Percentiles rank a stretch among this genome's conserved stretches.
phyloP scores from a whole-genome alignment of 257 asterid species.

The Schizonepeta tenuifolia region DNA sequence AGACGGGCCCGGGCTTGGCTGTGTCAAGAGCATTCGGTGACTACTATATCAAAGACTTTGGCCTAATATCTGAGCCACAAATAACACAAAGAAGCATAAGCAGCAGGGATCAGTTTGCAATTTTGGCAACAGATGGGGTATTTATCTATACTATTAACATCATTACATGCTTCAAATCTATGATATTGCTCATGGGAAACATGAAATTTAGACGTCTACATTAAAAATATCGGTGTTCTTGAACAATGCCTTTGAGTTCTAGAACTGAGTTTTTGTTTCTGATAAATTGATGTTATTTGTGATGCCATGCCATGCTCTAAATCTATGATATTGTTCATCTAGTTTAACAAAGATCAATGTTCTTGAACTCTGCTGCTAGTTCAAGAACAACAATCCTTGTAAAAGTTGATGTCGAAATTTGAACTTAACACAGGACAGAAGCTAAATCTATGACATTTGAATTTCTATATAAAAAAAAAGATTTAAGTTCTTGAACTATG shows the following conservation, averaged over 20 bases:
- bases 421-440: too few species aligned
- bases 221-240: not conserved
- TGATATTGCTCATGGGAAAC: not conserved
- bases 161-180: not conserved
- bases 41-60: conserved; percentile 70
- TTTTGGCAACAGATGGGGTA: conserved; percentile 90
- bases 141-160: not conserved
- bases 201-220: not conserved
- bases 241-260: not conserved
- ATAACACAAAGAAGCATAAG: conserved; percentile 59
- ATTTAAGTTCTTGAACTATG: not conserved
- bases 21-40: conserved; percentile 86
- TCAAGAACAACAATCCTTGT: not conserved
- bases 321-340: not conserved
- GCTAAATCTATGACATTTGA: not conserved
- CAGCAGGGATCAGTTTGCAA: conserved; percentile 56
- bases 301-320: not conserved
- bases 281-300: not conserved
- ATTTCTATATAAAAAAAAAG: not conserved
- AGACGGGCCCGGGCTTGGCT: conserved; percentile 76
- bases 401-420: too few species aligned
- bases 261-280: not conserved
- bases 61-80: conserved; percentile 82
- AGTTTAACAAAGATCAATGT: not conserved
- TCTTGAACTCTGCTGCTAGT: not conserved